Conservation (phyloP, 148 eudicot genomes). For the Rhododendron kiyosumense region DNA sequence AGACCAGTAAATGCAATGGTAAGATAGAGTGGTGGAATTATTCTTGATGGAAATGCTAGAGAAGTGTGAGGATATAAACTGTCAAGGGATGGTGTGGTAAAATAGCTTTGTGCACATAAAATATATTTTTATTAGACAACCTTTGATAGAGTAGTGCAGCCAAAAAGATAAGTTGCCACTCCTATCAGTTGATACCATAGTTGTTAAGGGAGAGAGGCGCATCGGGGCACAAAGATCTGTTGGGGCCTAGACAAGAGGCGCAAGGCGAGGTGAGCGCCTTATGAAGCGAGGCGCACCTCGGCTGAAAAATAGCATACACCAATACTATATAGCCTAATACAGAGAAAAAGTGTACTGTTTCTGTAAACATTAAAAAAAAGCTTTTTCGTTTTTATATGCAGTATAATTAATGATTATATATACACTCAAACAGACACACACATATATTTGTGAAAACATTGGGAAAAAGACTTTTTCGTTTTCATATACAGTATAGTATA, state of each 20-base stretch:
- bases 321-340: not conserved
- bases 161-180: not conserved
- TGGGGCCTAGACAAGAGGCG: not conserved
- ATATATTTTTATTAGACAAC: not conserved
- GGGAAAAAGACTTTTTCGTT: not conserved
- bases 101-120: not conserved
- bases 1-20: not conserved
- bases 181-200: not conserved
- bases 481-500: no score
- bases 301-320: not conserved
- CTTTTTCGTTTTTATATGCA: not conserved
- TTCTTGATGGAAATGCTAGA: not conserved
- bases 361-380: no score
- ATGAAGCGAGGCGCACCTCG: not conserved
- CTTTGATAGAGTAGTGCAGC: not conserved
- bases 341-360: not conserved
- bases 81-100: not conserved
- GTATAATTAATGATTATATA: not conserved
- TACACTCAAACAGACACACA: no score
- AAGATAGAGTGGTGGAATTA: not conserved
- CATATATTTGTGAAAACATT: not conserved
- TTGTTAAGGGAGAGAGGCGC: not conserved
- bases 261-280: no score
- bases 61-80: not conserved
- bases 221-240: not conserved